Percentiles rank a stretch among this genome's conserved stretches.
Evolutionary conservation across 106 monocot species (phyloP).

Genomic region (Allium cepa): DNA sequence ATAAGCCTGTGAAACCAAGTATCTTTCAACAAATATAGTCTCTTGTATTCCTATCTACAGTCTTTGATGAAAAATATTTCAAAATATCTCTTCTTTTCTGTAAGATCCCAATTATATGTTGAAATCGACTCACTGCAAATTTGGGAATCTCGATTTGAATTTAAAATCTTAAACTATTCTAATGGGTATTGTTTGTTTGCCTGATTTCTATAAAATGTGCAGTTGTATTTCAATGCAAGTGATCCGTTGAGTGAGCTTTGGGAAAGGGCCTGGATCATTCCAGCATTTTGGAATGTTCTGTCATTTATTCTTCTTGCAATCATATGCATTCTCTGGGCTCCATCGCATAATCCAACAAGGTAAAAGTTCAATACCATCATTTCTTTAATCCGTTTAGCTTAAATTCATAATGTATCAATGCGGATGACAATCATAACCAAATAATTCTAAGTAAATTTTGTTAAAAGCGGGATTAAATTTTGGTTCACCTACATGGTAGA

Average conservation of each 20-base stretch:
- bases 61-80: too few relatives aligned
- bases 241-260: constrained; percentile 94
- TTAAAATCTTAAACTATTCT: background rate
- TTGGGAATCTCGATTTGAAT: background rate
- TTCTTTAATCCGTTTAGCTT: background rate
- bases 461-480: too few relatives aligned
- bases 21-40: too few relatives aligned
- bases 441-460: too few relatives aligned
- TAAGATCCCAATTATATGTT: too few relatives aligned
- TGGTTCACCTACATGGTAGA: too few relatives aligned
- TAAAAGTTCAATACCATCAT: constrained; percentile 8
- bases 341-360: constrained; percentile 84
- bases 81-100: too few relatives aligned
- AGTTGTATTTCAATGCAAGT: constrained; percentile 97
- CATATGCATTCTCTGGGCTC: constrained; percentile 89
- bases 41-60: too few relatives aligned
- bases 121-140: too few relatives aligned
- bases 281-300: constrained; percentile 93
- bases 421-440: too few relatives aligned
- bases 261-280: constrained; percentile 98
- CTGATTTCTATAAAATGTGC: constrained; percentile 1
- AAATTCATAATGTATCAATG: too few relatives aligned
- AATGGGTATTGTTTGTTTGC: background rate
- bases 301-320: constrained; percentile 67
- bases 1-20: too few relatives aligned